These are phyloP conservation scores for Blepharisma stoltei DNA, from an alignment of 73 alveolate species.

Conservation along the genomic window DNA sequence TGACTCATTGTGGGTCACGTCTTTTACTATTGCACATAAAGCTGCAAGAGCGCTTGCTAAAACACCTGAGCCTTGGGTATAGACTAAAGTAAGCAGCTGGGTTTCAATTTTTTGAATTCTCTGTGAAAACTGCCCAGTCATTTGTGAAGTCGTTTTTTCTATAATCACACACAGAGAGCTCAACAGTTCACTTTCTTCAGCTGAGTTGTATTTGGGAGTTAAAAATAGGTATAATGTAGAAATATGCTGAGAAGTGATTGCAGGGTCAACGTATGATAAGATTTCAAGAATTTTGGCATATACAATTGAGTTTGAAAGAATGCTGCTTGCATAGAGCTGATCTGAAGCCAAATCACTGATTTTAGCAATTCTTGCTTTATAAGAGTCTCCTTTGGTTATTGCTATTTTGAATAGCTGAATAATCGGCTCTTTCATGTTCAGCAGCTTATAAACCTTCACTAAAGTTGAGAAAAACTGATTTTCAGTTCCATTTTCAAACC, in stretches of 20 bases:
- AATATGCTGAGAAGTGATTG: neutral
- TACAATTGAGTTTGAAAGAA: neutral
- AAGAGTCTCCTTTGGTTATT: neutral
- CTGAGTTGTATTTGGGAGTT: neutral
- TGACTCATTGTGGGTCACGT: neutral
- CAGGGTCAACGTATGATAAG: constrained; percentile 3
- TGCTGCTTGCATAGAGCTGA: constrained; percentile 9
- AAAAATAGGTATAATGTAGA: constrained; percentile 9
- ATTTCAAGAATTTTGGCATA: constrained; percentile 15
- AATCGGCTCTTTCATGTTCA: constrained; percentile 4
- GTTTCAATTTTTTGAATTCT: neutral
- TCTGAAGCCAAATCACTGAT: neutral
- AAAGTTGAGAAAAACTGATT: neutral
- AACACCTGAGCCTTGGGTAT: constrained; percentile 27
- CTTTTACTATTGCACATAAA: neutral
- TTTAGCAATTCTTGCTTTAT: neutral
- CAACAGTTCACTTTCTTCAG: neutral
- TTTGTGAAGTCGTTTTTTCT: neutral
- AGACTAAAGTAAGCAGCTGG: neutral
- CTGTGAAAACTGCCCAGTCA: neutral
- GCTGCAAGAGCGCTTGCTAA: constrained; percentile 14
- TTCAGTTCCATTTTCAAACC: constrained; percentile 8
- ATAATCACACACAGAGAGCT: neutral
- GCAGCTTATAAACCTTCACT: neutral
- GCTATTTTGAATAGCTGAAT: neutral